A percentile compares a stretch with the other conserved stretches of the same genome.
Conservation (phyloP, 2,329 filamentous ascomycete species). For the Pseudogymnoascus sp. region DNA sequence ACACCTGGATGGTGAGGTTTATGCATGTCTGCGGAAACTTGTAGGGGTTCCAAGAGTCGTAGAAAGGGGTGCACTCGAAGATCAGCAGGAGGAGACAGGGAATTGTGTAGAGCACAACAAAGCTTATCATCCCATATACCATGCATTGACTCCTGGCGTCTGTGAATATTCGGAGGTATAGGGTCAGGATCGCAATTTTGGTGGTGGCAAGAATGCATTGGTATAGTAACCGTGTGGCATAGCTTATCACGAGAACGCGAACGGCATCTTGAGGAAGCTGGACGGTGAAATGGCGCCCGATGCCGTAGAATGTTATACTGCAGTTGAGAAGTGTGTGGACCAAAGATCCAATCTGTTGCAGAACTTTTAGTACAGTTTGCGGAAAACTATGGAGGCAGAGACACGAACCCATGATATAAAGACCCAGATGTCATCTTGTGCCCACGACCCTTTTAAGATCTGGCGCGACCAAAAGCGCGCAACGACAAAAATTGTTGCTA, state of each 20-base stretch:
- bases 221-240: conserved; percentile 14
- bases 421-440: conserved; percentile 17
- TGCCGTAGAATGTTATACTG: conserved; percentile 13
- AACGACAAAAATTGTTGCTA: conserved; percentile 17
- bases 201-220: conserved; percentile 17
- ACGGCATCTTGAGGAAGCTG: neutral
- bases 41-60: conserved; percentile 14
- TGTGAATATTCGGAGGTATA: conserved; percentile 17
- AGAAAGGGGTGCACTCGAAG: conserved; percentile 17
- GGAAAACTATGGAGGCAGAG: neutral
- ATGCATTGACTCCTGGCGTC: conserved; percentile 11
- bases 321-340: conserved; percentile 12
- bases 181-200: conserved; percentile 15
- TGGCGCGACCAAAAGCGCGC: conserved; percentile 17
- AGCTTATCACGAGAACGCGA: conserved; percentile 13
- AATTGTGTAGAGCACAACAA: conserved; percentile 13
- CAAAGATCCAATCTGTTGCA: conserved; percentile 8
- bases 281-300: conserved; percentile 11
- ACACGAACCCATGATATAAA: conserved; percentile 16
- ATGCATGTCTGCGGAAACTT: conserved; percentile 13
- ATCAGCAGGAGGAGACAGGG: conserved; percentile 15
- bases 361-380: neutral
- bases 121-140: conserved; percentile 12
- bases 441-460: conserved; percentile 16
- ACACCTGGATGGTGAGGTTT: conserved; percentile 7